These are phyloP conservation scores for Boletus tylopilopsis DNA, from an alignment of 768 basidiomycete genomes.

Conservation along the genomic window DNA sequence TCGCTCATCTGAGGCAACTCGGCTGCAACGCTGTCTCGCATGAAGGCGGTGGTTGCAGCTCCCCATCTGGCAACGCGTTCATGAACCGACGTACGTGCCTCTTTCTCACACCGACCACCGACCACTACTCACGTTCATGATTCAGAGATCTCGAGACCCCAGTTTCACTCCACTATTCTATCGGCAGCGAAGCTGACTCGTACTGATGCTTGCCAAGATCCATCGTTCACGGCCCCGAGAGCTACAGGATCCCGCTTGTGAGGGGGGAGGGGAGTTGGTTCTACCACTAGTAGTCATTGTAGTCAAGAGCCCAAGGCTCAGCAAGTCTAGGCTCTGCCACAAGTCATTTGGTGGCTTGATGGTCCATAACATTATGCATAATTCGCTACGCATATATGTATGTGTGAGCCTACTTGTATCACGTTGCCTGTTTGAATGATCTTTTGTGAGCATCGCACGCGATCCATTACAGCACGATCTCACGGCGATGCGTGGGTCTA, in stretches of 20 bases:
- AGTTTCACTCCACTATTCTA: neutral
- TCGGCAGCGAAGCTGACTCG: constrained; percentile 10
- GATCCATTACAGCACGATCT: neutral
- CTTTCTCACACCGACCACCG: constrained; percentile 8
- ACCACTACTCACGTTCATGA: no score
- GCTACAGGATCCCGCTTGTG: neutral
- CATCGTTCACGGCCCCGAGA: constrained; percentile 18
- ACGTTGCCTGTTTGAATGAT: neutral
- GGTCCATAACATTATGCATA: neutral
- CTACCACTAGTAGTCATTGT: no score
- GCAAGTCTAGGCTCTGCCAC: constrained; percentile 13
- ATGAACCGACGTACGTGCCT: constrained; percentile 8
- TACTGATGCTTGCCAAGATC: constrained; percentile 4
- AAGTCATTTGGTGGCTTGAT: constrained; percentile 30
- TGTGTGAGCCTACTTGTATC: neutral
- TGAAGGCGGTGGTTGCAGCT: constrained; percentile 7
- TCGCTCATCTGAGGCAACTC: constrained; percentile 12
- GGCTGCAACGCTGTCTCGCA: constrained; percentile 6
- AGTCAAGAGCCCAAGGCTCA: neutral
- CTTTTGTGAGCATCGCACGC: neutral
- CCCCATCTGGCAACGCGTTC: constrained; percentile 11
- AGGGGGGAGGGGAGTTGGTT: neutral
- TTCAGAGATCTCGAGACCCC: constrained; percentile 2
- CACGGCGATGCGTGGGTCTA: constrained; percentile 13
- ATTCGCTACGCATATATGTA: constrained; percentile 7